A percentile compares a stretch with the other conserved stretches of the same genome.
phyloP scores from a whole-genome alignment of 2,329 filamentous ascomycete genomes.

The Penicillium sumatraense region DNA sequence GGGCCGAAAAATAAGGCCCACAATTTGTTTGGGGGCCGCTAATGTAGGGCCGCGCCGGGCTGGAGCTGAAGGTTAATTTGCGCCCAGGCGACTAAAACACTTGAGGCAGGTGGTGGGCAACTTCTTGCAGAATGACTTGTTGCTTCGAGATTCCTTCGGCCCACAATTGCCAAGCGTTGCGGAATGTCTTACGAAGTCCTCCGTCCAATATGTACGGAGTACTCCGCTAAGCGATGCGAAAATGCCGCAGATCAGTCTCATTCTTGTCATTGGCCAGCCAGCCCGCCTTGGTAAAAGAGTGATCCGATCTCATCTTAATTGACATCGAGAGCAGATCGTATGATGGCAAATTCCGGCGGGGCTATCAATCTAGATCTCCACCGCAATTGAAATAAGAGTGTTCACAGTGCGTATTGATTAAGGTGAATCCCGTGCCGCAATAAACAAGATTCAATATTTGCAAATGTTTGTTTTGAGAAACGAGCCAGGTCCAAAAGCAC shows the following conservation, averaged over 20 bases:
- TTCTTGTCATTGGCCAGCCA: neutral
- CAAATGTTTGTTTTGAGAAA: too few relatives aligned
- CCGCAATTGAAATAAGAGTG: neutral
- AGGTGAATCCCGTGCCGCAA: neutral
- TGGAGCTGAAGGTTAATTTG: neutral
- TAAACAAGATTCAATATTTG: too few relatives aligned
- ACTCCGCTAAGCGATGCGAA: too few relatives aligned
- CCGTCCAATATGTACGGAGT: too few relatives aligned
- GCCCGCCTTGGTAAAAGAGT: neutral
- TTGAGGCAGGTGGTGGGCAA: neutral
- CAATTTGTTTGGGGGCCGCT: neutral
- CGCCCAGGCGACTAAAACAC: neutral
- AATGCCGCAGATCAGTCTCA: neutral
- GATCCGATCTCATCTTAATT: neutral
- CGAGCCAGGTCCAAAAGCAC: too few relatives aligned
- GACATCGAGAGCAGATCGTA: neutral
- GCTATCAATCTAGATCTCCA: neutral
- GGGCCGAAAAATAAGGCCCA: neutral
- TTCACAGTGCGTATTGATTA: neutral
- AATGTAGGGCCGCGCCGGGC: neutral
- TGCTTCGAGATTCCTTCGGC: neutral
- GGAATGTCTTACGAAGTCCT: conserved; percentile 1
- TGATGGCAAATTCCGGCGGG: neutral
- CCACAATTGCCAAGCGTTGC: conserved; percentile 1
- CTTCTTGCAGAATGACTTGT: neutral